Conservation (phyloP, 371 early-diverging fungal genomes). For the Actinomortierella ambigua region DNA sequence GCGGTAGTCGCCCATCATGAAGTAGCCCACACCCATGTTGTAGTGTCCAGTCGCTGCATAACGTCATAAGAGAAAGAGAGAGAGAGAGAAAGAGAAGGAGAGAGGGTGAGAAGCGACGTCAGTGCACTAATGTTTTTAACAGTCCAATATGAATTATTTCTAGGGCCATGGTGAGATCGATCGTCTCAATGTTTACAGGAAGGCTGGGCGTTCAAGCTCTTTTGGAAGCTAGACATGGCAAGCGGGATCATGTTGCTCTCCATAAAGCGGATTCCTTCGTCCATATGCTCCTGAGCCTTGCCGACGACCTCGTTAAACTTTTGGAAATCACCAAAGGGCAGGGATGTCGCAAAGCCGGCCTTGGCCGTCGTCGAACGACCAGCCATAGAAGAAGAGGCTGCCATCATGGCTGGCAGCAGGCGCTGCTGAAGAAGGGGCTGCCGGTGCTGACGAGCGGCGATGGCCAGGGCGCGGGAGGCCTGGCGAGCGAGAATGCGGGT, state of each 20-base stretch:
- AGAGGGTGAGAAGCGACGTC: too few species aligned
- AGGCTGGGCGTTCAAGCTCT: conserved; percentile 40
- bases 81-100: not conserved
- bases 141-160: too few species aligned
- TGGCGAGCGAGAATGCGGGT: too few species aligned
- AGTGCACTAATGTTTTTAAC: too few species aligned
- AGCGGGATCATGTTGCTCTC: conserved; percentile 38
- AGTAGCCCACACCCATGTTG: conserved; percentile 82
- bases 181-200: conserved; percentile 17
- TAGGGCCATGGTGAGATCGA: too few species aligned
- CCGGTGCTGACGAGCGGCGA: too few species aligned
- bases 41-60: conserved; percentile 68
- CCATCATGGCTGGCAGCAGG: too few species aligned
- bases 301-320: conserved; percentile 17
- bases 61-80: not conserved
- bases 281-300: conserved; percentile 42
- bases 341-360: conserved; percentile 30
- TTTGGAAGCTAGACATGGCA: conserved; percentile 45
- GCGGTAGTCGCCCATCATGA: conserved; percentile 69
- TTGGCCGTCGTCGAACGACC: conserved; percentile 7
- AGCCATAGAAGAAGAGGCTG: not conserved
- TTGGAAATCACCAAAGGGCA: conserved; percentile 33
- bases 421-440: too few species aligned
- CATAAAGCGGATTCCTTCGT: conserved; percentile 35
- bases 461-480: too few species aligned